A percentile compares a stretch with the other conserved stretches of the same genome.
Conservation (phyloP, 2,329 filamentous ascomycete genomes). For the Tolypocladium guangdongense region DNA sequence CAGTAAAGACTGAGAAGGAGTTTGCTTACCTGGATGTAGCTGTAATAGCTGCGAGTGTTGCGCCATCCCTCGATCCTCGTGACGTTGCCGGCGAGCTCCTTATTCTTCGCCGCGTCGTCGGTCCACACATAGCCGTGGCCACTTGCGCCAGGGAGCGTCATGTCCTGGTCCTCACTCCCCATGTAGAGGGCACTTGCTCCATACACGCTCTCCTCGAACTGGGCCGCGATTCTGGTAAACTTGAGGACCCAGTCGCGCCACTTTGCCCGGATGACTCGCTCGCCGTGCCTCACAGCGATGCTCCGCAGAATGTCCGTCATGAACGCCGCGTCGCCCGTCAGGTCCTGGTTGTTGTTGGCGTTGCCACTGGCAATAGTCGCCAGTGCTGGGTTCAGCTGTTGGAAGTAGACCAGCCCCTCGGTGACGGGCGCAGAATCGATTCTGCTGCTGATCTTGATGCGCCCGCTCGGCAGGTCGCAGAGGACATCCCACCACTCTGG, state of each 20-base stretch:
- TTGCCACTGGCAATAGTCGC: constrained; percentile 35
- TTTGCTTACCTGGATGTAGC: constrained; percentile 67
- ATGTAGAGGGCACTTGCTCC: constrained; percentile 85
- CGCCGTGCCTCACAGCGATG: constrained; percentile 76
- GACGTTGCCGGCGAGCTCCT: constrained; percentile 83
- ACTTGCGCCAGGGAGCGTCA: constrained; percentile 45
- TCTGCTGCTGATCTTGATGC: constrained; percentile 86
- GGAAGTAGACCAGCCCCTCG: constrained; percentile 79
- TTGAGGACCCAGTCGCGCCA: constrained; percentile 93
- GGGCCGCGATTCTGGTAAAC: constrained; percentile 83
- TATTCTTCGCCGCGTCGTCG: constrained; percentile 67
- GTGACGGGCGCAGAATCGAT: constrained; percentile 74
- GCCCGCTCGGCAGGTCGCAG: constrained; percentile 82
- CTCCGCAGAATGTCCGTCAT: constrained; percentile 78
- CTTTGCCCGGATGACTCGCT: constrained; percentile 81
- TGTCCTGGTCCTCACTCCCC: constrained; percentile 60
- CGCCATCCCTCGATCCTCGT: constrained; percentile 94
- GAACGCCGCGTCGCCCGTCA: constrained; percentile 79
- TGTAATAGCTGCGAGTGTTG: constrained; percentile 89
- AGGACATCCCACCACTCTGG: constrained; percentile 97
- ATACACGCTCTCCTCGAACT: constrained; percentile 93
- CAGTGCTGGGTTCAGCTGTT: constrained; percentile 59
- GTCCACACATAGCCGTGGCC: constrained; percentile 96
- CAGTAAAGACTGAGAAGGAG: neutral
- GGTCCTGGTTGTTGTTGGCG: constrained; percentile 41